A percentile compares a stretch with the other conserved stretches of the same genome.
Evolutionary conservation across 2,329 filamentous ascomycete genomes (phyloP).

Genomic region (Bipolaris cookei): DNA sequence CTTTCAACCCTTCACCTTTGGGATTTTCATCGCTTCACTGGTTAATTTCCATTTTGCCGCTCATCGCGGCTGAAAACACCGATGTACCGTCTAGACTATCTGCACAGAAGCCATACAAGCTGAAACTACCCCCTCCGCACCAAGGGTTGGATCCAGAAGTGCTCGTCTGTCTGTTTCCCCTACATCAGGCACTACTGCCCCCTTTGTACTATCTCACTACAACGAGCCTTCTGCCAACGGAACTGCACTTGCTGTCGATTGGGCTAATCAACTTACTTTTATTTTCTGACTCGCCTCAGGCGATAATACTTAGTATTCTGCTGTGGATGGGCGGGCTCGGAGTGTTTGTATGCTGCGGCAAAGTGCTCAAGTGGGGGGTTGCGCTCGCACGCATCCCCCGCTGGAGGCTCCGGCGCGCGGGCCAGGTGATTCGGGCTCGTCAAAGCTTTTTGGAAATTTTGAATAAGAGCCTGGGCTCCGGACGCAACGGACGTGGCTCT

Average conservation of each 20-base stretch:
- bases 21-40: conserved; percentile 76
- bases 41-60: conserved; percentile 74
- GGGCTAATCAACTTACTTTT: conserved; percentile 81
- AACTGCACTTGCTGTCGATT: conserved; percentile 85
- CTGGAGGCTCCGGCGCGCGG: conserved; percentile 79
- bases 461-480: conserved; percentile 44
- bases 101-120: conserved; percentile 45
- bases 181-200: conserved; percentile 78
- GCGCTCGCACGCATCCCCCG: conserved; percentile 85
- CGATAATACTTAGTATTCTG: conserved; percentile 52
- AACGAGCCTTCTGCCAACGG: conserved; percentile 84
- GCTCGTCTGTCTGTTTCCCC: conserved; percentile 73
- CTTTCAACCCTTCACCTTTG: conserved; percentile 63
- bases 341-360: conserved; percentile 73
- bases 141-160: conserved; percentile 61
- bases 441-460: conserved; percentile 54
- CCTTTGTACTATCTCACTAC: conserved; percentile 82
- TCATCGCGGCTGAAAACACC: conserved; percentile 61
- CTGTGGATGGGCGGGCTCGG: conserved; percentile 71
- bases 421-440: conserved; percentile 51
- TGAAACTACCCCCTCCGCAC: conserved; percentile 40
- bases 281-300: conserved; percentile 69
- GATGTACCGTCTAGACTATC: conserved; percentile 44
- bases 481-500: conserved; percentile 30
- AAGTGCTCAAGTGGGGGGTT: conserved; percentile 82